Evolutionary conservation across 805 yeast species (phyloP).

Genomic region (Candida succiphila): DNA sequence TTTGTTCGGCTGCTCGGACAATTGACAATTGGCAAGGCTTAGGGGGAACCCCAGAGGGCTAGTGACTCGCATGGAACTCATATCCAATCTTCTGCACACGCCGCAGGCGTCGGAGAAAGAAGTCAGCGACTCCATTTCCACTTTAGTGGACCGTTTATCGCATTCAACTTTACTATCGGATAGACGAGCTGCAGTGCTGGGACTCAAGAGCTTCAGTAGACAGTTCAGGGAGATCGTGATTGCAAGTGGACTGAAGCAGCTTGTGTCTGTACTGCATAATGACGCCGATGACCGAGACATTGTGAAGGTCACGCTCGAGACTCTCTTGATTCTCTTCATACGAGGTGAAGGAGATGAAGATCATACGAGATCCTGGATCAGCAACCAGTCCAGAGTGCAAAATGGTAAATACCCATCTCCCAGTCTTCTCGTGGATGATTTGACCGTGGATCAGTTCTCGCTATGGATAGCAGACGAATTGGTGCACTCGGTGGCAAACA

Average conservation of each 20-base stretch:
- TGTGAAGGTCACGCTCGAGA: slow-evolving; percentile 75
- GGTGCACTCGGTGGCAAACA: slow-evolving; percentile 48
- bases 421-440: slow-evolving; percentile 40
- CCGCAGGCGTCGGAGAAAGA: slow-evolving; percentile 25
- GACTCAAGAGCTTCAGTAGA: slow-evolving; percentile 79
- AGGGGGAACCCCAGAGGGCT: too few species aligned
- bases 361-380: slow-evolving; percentile 57
- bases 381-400: slow-evolving; percentile 62
- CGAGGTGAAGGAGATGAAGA: slow-evolving; percentile 54
- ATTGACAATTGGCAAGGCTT: too few species aligned
- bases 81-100: slow-evolving; percentile 24
- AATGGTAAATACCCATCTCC: slow-evolving; percentile 80
- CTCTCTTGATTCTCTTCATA: slow-evolving; percentile 71
- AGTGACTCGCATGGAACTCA: slow-evolving; percentile 24
- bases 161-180: slow-evolving; percentile 79
- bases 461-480: slow-evolving; percentile 93
- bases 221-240: slow-evolving; percentile 86
- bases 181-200: slow-evolving; percentile 83
- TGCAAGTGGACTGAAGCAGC: slow-evolving; percentile 72
- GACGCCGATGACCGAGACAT: slow-evolving; percentile 62
- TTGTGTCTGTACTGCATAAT: slow-evolving; percentile 52
- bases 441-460: slow-evolving; percentile 72
- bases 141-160: slow-evolving; percentile 76
- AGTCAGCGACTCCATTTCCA: slow-evolving; percentile 75
- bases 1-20: too few species aligned